Base-by-base conservation (phyloP, 2,329 filamentous ascomycete species). In the Diaporthe citriasiana region DNA sequence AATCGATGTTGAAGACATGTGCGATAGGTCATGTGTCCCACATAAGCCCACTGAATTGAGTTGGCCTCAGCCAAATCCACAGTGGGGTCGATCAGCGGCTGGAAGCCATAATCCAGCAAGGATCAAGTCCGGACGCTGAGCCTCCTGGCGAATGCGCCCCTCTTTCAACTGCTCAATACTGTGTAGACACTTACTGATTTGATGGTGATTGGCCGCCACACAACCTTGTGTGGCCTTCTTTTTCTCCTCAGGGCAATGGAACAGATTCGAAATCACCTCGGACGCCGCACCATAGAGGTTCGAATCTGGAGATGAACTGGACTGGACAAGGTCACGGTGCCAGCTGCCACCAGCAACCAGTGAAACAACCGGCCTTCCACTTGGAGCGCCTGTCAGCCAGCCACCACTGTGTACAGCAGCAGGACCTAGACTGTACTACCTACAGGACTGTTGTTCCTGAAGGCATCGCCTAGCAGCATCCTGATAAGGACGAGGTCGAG, bases 301-400 rank as follows among this genome's bases (percentile, higher is more conserved):
- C n/a, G 60, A 35, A 33, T 30, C 7, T 50, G 27, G 35, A 47
- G 8, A 59, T 7, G 27, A 51, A 57, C 27, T 30, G 17, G 51
- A 33, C 19, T 42, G 25, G 22, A 55, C 33, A 0, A 19, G 15
- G 47, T 33, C 33, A 40, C 33, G 47, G 45, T 22, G 40, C 33
- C 40, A 70, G 47, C 40, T 15, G 33, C 45, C 22, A 50, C 33
- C 45, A 51, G 50, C 47, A 27, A 19, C 15, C 56, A 30, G 51
- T 71, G 69, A 71, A 71, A 71, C 69, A 42, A 51, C 56, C 45
- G 45, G 55, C 69, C 69, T 63, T 42, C 45, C 35, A 15, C 42
- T 25, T 27, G 8, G 55, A 30, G 68, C 55, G 55, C 68, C 66
- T 50, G 42, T 59, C 68, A 71, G 68, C 27, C 53, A 71, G 68